Evolutionary conservation across 805 yeast genomes (phyloP), one percentile per base, ranked within the genome.

Genomic region (Schizosaccharomyces osmophilus): DNA sequence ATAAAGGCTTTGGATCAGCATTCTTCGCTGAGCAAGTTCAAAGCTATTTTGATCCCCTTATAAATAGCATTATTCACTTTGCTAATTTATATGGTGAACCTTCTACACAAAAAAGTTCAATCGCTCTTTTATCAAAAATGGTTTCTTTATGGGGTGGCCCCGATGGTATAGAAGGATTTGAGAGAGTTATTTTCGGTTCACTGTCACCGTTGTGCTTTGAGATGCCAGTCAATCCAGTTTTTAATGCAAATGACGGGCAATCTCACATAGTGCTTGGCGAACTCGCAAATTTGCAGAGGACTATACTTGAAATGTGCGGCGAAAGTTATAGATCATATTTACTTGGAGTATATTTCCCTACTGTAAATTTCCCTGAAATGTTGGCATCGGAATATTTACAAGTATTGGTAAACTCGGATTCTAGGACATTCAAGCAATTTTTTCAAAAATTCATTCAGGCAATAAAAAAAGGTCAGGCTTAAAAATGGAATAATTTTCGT

Each of bases 1-100:
- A 84, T 64, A 94, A 93, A 72, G 83, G 85, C 68, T 80, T 83
- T 65, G 81, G 90, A 19, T 83, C 94, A 61, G 74, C 93, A 62
- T 79, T 93, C 68, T 73, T 88, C 62, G 79, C 87, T 2, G 81
- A 79, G 63, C 78, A 80, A 55, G 87, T 87, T 70, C 79, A 80
- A 68, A 73, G 72, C 62, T 78, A 73, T 15, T 75, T 88, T 62
- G 83, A 84, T 5, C 73, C 73, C 15, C 76, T 87, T 13, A 73
- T 88, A 63, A 77, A 81, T 64, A 78, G 82, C 62, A 73, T 87
- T 64, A 74, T 88, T 62, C 81, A 78, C 62, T 84, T 80, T 69
- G 80, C 89, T 3, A 78, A 79, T 63, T 83, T 81, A 64, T 72
- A 77, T 65, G 74, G 75, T 32, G 95, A 87, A 65, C 74, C 86